phyloP scores from a whole-genome alignment of 2,329 filamentous ascomycete species.

The Fusarium sororula region DNA sequence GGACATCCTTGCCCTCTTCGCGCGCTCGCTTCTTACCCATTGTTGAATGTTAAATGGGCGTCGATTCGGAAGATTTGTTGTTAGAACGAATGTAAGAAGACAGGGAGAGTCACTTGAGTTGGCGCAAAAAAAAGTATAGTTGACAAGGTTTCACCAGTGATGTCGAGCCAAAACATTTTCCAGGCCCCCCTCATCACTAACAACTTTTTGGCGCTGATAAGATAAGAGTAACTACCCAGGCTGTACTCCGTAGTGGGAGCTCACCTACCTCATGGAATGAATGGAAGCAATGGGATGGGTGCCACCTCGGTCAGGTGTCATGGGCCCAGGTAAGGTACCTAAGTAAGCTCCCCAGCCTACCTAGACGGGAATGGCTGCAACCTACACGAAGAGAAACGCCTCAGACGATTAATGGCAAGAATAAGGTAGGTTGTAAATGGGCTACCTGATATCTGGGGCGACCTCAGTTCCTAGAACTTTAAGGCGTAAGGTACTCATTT shows the following conservation, averaged over 20 bases:
- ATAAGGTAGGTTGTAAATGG: background rate
- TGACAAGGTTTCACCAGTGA: slow-evolving; percentile 12
- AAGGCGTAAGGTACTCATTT: background rate
- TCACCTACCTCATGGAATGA: slow-evolving; percentile 20
- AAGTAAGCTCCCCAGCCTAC: slow-evolving; percentile 5
- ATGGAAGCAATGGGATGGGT: background rate
- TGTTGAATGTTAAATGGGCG: slow-evolving; percentile 11
- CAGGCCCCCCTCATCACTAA: slow-evolving; percentile 57
- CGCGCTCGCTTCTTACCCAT: slow-evolving; percentile 64
- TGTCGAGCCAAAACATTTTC: slow-evolving; percentile 48
- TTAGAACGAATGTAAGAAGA: background rate
- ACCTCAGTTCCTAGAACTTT: background rate
- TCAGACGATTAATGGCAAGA: background rate
- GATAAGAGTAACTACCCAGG: slow-evolving; percentile 21
- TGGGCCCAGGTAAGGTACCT: background rate
- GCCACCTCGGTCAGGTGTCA: slow-evolving; percentile 24
- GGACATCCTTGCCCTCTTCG: slow-evolving; percentile 56
- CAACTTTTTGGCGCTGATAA: slow-evolving; percentile 27
- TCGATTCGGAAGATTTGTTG: background rate
- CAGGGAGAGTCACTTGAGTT: background rate
- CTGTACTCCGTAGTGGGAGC: background rate
- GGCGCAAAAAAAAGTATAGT: background rate
- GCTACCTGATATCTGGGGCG: background rate
- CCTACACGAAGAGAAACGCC: background rate
- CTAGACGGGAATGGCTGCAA: background rate